Evolutionary conservation across 2,329 filamentous ascomycete species (phyloP).

Genomic region (Penicillium sp.): DNA sequence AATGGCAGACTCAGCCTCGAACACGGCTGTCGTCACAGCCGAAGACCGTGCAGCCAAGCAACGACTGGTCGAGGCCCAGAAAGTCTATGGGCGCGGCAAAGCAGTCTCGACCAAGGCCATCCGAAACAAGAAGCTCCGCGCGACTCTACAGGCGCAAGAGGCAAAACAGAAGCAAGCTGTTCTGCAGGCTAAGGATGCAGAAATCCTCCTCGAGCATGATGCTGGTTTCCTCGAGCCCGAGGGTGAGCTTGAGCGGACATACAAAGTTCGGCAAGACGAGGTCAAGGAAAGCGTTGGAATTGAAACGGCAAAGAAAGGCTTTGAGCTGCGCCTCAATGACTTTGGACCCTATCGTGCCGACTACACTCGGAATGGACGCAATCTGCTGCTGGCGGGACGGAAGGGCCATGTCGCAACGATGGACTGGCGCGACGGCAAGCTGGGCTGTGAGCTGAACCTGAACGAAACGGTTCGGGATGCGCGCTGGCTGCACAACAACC

Average conservation of each 20-base stretch:
- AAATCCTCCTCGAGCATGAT: constrained; percentile 85
- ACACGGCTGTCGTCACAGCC: constrained; percentile 28
- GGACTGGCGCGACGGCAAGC: constrained; percentile 89
- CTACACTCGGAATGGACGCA: constrained; percentile 83
- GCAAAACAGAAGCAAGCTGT: constrained; percentile 75
- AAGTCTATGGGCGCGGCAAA: constrained; percentile 78
- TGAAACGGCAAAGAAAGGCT: constrained; percentile 85
- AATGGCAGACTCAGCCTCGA: constrained; percentile 30
- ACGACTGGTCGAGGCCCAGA: constrained; percentile 54
- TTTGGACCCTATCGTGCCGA: constrained; percentile 85
- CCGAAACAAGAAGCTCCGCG: constrained; percentile 83
- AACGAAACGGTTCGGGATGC: constrained; percentile 85
- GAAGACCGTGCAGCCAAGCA: constrained; percentile 40
- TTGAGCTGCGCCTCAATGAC: constrained; percentile 77
- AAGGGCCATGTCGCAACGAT: constrained; percentile 95
- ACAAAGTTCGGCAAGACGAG: constrained; percentile 85
- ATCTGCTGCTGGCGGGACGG: constrained; percentile 77
- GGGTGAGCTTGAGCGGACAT: constrained; percentile 81
- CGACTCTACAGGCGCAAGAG: constrained; percentile 74
- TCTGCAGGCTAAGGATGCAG: constrained; percentile 85
- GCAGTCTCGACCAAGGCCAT: constrained; percentile 67
- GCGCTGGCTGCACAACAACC: constrained; percentile 90
- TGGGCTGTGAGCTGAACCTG: constrained; percentile 86
- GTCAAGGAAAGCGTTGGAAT: constrained; percentile 69
- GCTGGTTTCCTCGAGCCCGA: constrained; percentile 85